These are phyloP conservation scores for Eucalyptus polyanthemos DNA, from an alignment of 345 rosid species.

Conservation along the genomic window DNA sequence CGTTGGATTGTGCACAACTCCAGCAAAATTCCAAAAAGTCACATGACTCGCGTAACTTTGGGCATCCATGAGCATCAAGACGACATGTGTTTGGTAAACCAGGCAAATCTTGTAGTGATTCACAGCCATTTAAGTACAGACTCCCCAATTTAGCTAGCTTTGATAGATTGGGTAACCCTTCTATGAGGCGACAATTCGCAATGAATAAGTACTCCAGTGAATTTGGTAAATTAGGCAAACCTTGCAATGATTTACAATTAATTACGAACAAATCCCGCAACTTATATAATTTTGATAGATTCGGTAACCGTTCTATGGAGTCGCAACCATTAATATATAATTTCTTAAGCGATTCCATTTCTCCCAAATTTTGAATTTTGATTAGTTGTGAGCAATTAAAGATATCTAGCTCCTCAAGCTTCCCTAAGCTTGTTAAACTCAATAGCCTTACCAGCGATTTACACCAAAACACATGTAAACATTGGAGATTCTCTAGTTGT, in stretches of 20 bases:
- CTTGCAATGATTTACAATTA: accelerated
- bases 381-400: accelerated
- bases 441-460: too few species aligned
- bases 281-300: too few species aligned
- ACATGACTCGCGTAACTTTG: too few species aligned
- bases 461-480: accelerated
- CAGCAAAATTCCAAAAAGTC: too few species aligned
- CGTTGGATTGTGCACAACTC: too few species aligned
- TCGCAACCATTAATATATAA: accelerated
- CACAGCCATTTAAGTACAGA: accelerated
- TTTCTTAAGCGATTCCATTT: accelerated
- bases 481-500: accelerated
- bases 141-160: accelerated
- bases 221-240: too few species aligned
- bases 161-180: too few species aligned
- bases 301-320: accelerated
- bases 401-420: neutral
- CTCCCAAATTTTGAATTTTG: neutral
- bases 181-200: accelerated
- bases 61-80: too few species aligned
- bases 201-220: accelerated
- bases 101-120: too few species aligned
- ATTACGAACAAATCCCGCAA: accelerated
- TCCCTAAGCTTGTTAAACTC: accelerated
- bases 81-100: too few species aligned